These are phyloP conservation scores for Beta corolliflora DNA, from an alignment of 179 eudicot genomes.

Conservation along the genomic window DNA sequence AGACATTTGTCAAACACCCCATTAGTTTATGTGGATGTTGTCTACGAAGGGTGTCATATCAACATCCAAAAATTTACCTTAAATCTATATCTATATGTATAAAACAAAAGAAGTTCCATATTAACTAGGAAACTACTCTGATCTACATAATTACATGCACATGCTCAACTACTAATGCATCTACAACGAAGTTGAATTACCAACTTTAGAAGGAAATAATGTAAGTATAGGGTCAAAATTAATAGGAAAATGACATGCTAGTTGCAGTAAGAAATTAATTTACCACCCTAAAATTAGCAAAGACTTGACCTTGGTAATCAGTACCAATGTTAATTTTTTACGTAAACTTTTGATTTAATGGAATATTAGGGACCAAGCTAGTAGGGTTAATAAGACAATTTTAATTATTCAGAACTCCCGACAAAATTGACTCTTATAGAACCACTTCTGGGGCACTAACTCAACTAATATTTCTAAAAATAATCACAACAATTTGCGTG, in stretches of 20 bases:
- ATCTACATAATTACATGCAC: neutral
- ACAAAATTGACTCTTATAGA: constrained; percentile 26
- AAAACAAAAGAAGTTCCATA: neutral
- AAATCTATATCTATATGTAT: neutral
- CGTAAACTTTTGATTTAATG: constrained; percentile 17
- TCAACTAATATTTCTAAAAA: constrained; percentile 12
- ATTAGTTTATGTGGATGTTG: neutral
- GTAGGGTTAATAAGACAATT: constrained; percentile 7
- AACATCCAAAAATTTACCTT: neutral
- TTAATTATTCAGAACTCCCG: constrained; percentile 21
- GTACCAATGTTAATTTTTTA: neutral
- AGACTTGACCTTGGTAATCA: constrained; percentile 9
- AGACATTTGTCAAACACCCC: neutral
- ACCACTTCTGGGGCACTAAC: constrained; percentile 7
- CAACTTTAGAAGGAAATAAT: neutral
- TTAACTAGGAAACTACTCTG: neutral
- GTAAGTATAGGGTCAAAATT: neutral
- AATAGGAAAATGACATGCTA: neutral
- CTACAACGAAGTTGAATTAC: neutral
- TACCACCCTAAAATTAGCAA: constrained; percentile 6
- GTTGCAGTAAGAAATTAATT: neutral
- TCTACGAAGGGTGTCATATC: neutral
- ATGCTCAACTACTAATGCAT: constrained; percentile 15
- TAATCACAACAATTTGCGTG: constrained; percentile 2
- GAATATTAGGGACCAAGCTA: constrained; percentile 8